A percentile compares a stretch with the other conserved stretches of the same genome.
These are phyloP conservation scores for Aegilops sharonensis DNA, from an alignment of 176 grass and related monocot species.

Conservation along the genomic window DNA sequence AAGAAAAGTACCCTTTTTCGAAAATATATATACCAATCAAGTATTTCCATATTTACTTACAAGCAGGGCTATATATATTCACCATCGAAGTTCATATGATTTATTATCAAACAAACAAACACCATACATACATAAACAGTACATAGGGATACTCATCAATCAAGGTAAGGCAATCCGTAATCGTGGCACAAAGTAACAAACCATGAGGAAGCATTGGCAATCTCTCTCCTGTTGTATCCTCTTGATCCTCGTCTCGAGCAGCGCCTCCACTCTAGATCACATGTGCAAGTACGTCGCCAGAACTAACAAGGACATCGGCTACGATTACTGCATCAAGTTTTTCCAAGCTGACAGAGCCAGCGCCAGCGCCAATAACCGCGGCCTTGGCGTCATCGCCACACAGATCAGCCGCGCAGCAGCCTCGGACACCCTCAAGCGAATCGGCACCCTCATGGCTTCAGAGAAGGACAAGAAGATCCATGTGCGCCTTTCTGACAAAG, in stretches of 20 bases:
- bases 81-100: background rate
- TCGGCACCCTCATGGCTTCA: constrained; percentile 31
- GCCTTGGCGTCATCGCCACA: constrained; percentile 45
- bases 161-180: background rate
- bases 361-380: constrained; percentile 23
- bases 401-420: constrained; percentile 4
- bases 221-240: background rate
- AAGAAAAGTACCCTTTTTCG: too few relatives aligned
- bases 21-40: too few relatives aligned
- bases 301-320: background rate
- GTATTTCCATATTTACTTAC: too few relatives aligned
- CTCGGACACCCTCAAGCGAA: background rate
- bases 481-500: background rate
- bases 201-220: constrained; percentile 6
- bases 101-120: too few relatives aligned
- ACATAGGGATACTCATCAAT: too few relatives aligned
- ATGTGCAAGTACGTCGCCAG: constrained; percentile 50
- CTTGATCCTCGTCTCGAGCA: background rate
- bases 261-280: constrained; percentile 42
- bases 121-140: too few relatives aligned
- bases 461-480: constrained; percentile 25
- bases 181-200: background rate
- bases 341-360: constrained; percentile 36
- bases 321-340: constrained; percentile 53
- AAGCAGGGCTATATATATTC: background rate